Percentiles rank a stretch among this genome's conserved stretches.
phyloP scores from a whole-genome alignment of 1,284 basidiomycete species.

The Amylostereum areolatum region DNA sequence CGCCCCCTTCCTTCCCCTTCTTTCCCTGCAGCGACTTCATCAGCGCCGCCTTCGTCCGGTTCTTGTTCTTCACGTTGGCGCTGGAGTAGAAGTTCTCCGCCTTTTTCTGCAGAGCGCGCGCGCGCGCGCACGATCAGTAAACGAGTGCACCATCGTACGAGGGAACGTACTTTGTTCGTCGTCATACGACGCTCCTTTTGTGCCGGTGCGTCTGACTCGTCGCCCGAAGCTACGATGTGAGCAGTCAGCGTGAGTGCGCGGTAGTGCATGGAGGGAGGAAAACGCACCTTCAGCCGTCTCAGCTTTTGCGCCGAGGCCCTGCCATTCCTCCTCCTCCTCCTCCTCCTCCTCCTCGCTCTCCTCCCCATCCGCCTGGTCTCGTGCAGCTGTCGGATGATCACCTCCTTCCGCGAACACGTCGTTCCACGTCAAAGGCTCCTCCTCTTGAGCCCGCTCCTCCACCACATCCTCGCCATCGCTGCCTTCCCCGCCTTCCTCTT shows the following conservation, averaged over 20 bases:
- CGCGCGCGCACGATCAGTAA: background rate
- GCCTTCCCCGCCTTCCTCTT: conserved; percentile 24
- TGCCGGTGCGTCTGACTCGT: conserved; percentile 24
- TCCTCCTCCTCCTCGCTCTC: conserved; percentile 26
- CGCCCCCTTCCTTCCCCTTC: conserved; percentile 6
- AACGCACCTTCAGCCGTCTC: conserved; percentile 11
- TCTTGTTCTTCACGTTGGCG: conserved; percentile 89
- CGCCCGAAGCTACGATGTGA: conserved; percentile 28
- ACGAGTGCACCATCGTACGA: no score
- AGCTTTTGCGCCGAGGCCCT: conserved; percentile 16
- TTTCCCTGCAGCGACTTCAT: conserved; percentile 39
- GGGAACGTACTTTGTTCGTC: conserved; percentile 70
- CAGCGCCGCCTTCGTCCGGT: conserved; percentile 53
- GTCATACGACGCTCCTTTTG: conserved; percentile 78
- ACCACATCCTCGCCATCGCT: conserved; percentile 26
- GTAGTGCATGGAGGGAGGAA: background rate
- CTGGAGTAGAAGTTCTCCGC: conserved; percentile 87
- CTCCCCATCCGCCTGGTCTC: conserved; percentile 14
- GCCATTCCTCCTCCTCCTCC: conserved; percentile 11
- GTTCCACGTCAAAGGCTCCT: conserved; percentile 53
- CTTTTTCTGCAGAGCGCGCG: conserved; percentile 62
- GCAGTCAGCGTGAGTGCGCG: background rate
- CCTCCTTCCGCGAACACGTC: conserved; percentile 58
- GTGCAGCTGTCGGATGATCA: conserved; percentile 12
- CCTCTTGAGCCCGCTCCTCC: conserved; percentile 25